Base-by-base conservation (phyloP, 495 filamentous ascomycete species). In the Neurospora sp. region DNA sequence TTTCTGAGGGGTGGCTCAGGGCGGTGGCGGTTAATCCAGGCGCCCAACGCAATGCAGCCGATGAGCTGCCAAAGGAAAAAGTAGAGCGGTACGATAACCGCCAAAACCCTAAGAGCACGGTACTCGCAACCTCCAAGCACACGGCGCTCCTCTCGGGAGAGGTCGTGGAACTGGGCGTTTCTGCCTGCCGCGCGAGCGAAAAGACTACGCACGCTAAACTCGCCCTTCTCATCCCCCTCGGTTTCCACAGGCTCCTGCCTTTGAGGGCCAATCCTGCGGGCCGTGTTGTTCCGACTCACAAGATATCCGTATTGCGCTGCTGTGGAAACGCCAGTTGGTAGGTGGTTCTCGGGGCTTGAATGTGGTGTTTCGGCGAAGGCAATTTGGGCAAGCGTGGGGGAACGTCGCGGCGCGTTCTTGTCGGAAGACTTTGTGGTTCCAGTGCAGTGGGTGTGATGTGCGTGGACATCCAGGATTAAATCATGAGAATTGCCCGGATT, bases 121-220 rank as follows among this genome's bases (percentile, higher is more conserved):
- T 96, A 96, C 80, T 97, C 93, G 68, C 89, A 90, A 2, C 93
- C 93, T 35, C 92, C 93, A 6, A 97, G 86, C 71, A 86, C 82
- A 71, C 92, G 90, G 12, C 92, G 87, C 76, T 97, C 92, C 22
- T 86, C 86, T 6, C 84, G 81, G 4, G 87, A 88, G 16, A 97
- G 81, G 40, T 87, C 87, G 76, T 91, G 86, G 77, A 96, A 94
- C 73, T 91, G 89, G 12, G 89, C 90, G 79, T 95, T 95, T 20
- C 92, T 86, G 3, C 90, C 89, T 22, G 91, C 83, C 45, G 79
- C 78, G 70, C 76, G 75, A 39, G 75, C 71, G 42, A 83, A 75
- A 69, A 83, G 78, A 48, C 74, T 70, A 22, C 75, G 71, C 69
- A 76, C 70, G 45, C 59, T 61, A 44, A 74, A 71, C 2, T 73